Evolutionary conservation across 1,139 yeast genomes (phyloP).

Genomic region (Geotrichum fermentans): DNA sequence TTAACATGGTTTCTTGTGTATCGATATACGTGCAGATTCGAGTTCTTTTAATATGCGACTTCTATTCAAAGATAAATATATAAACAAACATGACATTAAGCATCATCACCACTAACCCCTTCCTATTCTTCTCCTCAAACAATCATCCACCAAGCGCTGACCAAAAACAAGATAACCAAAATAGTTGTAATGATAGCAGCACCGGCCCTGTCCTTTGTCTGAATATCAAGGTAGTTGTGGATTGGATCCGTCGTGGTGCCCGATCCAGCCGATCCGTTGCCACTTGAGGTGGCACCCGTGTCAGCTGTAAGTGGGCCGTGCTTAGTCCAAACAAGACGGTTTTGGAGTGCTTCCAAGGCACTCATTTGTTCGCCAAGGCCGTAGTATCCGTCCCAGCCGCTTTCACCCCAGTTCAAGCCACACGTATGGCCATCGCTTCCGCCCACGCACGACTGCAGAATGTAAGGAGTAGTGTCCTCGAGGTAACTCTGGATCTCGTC

Average conservation of each 20-base stretch:
- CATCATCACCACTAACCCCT: no score
- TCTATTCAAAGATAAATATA: no score
- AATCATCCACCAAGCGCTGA: conserved; percentile 69
- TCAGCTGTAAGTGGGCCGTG: conserved; percentile 43
- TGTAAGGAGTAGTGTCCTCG: conserved; percentile 65
- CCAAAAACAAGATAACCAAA: conserved; percentile 59
- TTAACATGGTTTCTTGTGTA: no score
- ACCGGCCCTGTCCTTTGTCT: conserved; percentile 69
- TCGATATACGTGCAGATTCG: no score
- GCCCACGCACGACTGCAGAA: conserved; percentile 78
- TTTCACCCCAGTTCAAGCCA: conserved; percentile 70
- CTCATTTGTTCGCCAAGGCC: conserved; percentile 93
- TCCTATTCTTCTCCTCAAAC: no score
- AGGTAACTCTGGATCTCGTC: conserved; percentile 47
- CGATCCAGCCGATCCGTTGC: conserved; percentile 35
- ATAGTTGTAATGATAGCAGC: conserved; percentile 79
- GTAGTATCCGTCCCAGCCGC: conserved; percentile 68
- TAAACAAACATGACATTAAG: no score
- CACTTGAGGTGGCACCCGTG: conserved; percentile 48
- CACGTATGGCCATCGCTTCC: conserved; percentile 91
- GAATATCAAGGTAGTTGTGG: conserved; percentile 1
- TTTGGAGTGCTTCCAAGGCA: conserved; percentile 74
- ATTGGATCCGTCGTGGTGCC: conserved; percentile 20
- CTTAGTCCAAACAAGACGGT: conserved; percentile 39
- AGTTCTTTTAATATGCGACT: no score